Percentiles rank a stretch among this genome's conserved stretches.
These are phyloP conservation scores for Euphrasia arctica DNA, from an alignment of 305 asterid species.

Conservation along the genomic window DNA sequence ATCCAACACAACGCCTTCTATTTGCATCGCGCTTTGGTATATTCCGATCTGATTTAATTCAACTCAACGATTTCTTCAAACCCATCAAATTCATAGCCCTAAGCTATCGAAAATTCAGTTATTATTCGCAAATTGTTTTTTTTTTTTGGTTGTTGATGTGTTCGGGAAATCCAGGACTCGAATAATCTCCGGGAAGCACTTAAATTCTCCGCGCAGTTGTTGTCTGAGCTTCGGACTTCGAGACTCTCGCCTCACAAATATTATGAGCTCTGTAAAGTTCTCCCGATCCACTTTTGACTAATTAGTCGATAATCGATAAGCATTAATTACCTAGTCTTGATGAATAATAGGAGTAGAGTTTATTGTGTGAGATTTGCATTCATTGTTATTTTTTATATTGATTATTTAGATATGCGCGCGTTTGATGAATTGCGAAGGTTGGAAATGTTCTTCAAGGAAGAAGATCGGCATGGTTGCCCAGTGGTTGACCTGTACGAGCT, in stretches of 20 bases:
- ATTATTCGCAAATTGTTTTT: conserved; percentile 17
- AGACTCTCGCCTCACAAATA: conserved; percentile 91
- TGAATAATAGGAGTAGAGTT: neutral
- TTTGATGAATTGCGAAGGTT: conserved; percentile 91
- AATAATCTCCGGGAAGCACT: conserved; percentile 94
- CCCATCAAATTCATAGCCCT: conserved; percentile 20
- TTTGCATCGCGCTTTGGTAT: conserved; percentile 92
- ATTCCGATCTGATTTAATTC: conserved; percentile 26
- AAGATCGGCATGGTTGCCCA: conserved; percentile 94
- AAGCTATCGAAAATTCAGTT: conserved; percentile 21
- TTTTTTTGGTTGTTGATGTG: neutral
- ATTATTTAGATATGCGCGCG: conserved; percentile 85
- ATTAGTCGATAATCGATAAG: conserved; percentile 13
- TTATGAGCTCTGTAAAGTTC: conserved; percentile 81
- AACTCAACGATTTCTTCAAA: conserved; percentile 14
- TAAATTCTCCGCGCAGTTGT: conserved; percentile 80
- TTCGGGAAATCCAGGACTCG: conserved; percentile 52
- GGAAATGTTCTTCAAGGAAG: conserved; percentile 94
- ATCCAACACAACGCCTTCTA: conserved; percentile 96
- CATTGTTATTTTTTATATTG: conserved; percentile 9
- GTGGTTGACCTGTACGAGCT: conserved; percentile 90
- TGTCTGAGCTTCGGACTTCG: conserved; percentile 97
- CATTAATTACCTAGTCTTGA: neutral
- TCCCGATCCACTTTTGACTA: conserved; percentile 27
- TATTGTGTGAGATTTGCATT: conserved; percentile 3